Conservation (phyloP, 2,329 filamentous ascomycete species). For the Cordyceps cicadae region DNA sequence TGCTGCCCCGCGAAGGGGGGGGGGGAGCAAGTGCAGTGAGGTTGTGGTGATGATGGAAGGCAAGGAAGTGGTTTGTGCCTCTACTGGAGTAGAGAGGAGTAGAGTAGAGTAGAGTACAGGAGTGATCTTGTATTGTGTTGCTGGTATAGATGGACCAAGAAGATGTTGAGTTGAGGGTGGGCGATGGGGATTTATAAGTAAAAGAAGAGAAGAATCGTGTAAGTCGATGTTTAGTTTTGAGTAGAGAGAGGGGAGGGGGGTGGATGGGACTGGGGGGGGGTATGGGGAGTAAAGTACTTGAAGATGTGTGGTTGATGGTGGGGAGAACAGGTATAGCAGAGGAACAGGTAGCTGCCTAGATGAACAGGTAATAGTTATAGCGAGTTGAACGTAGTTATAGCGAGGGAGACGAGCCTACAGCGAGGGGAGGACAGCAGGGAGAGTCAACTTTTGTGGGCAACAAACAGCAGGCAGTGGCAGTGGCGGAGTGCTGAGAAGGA, state of each 20-base stretch:
- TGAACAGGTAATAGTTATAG: neutral
- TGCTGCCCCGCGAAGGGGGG: conserved; percentile 14
- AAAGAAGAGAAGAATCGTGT: neutral
- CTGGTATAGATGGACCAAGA: neutral
- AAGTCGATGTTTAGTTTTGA: neutral
- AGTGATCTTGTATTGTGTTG: neutral
- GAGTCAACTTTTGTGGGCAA: neutral
- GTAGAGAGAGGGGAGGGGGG: neutral
- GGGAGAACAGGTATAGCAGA: neutral
- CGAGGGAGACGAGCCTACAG: too few species aligned
- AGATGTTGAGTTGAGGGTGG: neutral
- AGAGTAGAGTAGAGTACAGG: neutral
- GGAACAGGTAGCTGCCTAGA: too few species aligned
- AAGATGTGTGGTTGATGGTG: neutral
- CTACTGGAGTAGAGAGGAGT: neutral
- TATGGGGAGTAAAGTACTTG: neutral
- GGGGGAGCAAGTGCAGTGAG: neutral
- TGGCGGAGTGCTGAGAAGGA: neutral
- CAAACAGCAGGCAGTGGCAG: neutral
- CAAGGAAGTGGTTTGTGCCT: neutral
- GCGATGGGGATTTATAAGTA: conserved; percentile 1
- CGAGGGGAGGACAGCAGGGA: too few species aligned
- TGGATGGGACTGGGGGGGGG: neutral
- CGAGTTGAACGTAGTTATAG: too few species aligned
- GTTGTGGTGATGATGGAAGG: neutral